phyloP scores from a whole-genome alignment of 2,329 filamentous ascomycete species.

The Pseudogymnoascus sp. region DNA sequence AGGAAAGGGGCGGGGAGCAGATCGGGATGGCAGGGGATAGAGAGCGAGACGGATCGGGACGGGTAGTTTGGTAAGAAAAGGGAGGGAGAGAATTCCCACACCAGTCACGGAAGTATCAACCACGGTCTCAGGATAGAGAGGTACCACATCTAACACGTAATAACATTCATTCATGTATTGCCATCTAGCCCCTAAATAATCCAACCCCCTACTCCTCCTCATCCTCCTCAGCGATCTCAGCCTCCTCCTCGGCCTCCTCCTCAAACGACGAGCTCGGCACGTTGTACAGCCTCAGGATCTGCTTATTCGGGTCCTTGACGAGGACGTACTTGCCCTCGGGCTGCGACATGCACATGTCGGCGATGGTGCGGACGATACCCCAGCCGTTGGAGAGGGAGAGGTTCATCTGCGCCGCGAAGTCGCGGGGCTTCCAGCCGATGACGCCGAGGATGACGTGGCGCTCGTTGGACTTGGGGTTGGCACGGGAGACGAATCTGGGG shows the following conservation, averaged over 20 bases:
- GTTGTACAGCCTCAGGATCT: constrained; percentile 84
- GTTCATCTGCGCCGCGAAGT: constrained; percentile 98
- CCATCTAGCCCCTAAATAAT: background rate
- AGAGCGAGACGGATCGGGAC: background rate
- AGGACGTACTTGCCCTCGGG: constrained; percentile 74
- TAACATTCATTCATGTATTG: constrained; percentile 5
- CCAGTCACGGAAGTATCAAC: background rate
- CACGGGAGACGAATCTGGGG: constrained; percentile 81
- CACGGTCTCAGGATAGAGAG: background rate
- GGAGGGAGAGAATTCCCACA: background rate
- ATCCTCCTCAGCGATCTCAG: constrained; percentile 27
- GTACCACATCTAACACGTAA: background rate
- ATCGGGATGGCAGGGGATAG: background rate
- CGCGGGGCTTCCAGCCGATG: constrained; percentile 92
- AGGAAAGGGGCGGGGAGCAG: too few relatives aligned
- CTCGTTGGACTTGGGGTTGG: constrained; percentile 84
- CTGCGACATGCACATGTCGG: constrained; percentile 80
- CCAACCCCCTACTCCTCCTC: constrained; percentile 15
- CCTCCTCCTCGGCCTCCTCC: constrained; percentile 70
- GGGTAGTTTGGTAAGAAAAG: background rate
- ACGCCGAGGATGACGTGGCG: constrained; percentile 94
- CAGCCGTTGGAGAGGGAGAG: constrained; percentile 93
- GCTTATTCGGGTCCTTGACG: constrained; percentile 93
- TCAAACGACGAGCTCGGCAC: constrained; percentile 84
- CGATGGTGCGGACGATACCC: constrained; percentile 97